Evolutionary conservation across 1,284 basidiomycete species (phyloP).

Genomic region (Trichosporon asahii): DNA sequence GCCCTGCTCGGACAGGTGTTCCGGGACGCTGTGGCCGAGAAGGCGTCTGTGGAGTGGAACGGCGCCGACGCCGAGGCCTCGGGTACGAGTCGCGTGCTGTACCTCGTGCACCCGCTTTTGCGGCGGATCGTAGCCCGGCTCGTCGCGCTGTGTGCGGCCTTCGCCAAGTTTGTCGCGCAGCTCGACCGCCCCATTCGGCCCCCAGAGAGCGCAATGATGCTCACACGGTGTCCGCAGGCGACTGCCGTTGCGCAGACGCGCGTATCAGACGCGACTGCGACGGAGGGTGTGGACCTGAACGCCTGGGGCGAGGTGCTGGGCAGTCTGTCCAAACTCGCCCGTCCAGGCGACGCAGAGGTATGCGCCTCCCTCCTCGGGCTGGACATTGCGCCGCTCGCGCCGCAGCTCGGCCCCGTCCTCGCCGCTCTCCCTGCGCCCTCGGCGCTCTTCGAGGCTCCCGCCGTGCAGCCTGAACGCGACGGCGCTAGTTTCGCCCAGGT

Average conservation of each 20-base stretch:
- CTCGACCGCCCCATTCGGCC: constrained; percentile 39
- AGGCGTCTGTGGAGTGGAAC: constrained; percentile 31
- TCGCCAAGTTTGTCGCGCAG: constrained; percentile 27
- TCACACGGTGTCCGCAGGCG: constrained; percentile 29
- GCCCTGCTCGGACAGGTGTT: constrained; percentile 27
- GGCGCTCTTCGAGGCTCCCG: constrained; percentile 27
- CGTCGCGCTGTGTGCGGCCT: constrained; percentile 31
- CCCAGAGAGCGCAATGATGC: constrained; percentile 25
- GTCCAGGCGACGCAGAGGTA: constrained; percentile 20
- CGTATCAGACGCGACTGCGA: constrained; percentile 26
- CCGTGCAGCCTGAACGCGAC: constrained; percentile 24
- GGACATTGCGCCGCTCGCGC: constrained; percentile 18
- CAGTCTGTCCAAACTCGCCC: constrained; percentile 15
- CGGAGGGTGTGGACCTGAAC: constrained; percentile 34
- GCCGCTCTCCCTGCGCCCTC: constrained; percentile 29
- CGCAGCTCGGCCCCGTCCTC: constrained; percentile 19
- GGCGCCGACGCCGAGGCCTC: not conserved
- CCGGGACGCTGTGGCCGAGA: constrained; percentile 31
- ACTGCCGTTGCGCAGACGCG: constrained; percentile 35
- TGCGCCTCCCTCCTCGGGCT: constrained; percentile 24
- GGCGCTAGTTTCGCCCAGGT: constrained; percentile 30
- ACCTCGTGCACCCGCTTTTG: constrained; percentile 32
- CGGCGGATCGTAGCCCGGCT: constrained; percentile 28
- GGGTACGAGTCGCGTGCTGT: constrained; percentile 21
- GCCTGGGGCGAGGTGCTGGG: constrained; percentile 37